Base-by-base conservation (phyloP, 345 rosid genomes). In the Acer yangbiense region DNA sequence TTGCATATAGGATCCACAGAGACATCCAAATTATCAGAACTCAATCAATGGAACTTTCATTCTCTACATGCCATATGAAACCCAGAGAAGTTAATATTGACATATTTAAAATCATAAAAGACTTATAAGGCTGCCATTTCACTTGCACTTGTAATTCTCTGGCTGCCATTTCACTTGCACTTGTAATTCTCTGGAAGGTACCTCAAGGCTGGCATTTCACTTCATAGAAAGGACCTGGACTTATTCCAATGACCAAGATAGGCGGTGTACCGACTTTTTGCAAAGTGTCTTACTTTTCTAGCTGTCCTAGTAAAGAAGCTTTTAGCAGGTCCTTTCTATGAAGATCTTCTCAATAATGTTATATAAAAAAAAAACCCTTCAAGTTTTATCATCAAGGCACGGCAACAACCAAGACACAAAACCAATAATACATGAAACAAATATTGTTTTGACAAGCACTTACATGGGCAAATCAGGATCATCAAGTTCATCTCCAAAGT, bases 391-490 rank as follows among this genome's bases (percentile, higher is more conserved):
- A n/a, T 1, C 21, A 12, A 17, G 29, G 17, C 8, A 44, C 6
- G 39, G 54, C 16, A 21, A 16, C 4, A 43, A 32, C 6, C 18
- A 46, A 16, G 46, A 61, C 43, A 67, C 23, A 17, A 46, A 23
- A 46, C 16, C 50, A 62, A 74, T 27, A 62, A 58, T 11, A 61
- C 17, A 65, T 50, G 9, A 69, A 20, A 76, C 32, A 2, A 35
- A 6, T 9, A 14, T 29, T 54, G 35, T 25, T 70, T 61, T 23
- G 21, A 54, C 63, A 23, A 64, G n/a, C 66, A 54, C 90, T 88
- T 85, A 95, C 98, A 90, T 93, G n/a, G 98, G 98, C 84, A 90
- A 77, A 82, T 93, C 94, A 58, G 95, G 84, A 82, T 94, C 98
- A 85, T 94, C 95, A 16, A 91, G 74, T 65, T 87, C 97, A 68